Evolutionary conservation across 306 rosid genomes (phyloP).

Genomic region (Sindora glabra): DNA sequence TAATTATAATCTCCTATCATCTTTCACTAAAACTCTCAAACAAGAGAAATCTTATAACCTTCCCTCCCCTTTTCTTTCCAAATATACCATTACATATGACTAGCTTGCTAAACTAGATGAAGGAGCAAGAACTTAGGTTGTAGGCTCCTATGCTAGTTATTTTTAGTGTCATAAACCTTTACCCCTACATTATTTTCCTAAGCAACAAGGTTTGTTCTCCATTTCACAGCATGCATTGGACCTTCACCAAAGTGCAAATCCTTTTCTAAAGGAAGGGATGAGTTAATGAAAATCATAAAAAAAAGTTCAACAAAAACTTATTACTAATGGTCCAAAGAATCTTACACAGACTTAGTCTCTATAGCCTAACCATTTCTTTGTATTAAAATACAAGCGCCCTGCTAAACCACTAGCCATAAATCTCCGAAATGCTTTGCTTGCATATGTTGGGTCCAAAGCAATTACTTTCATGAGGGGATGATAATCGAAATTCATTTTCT

Average conservation of each 20-base stretch:
- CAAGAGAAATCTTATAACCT: too few relatives aligned
- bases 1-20: too few relatives aligned
- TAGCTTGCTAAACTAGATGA: constrained; percentile 84
- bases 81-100: too few relatives aligned
- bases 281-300: constrained; percentile 2
- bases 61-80: too few relatives aligned
- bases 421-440: constrained; percentile 59
- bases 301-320: not conserved
- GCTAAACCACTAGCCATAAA: constrained; percentile 81
- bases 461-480: constrained; percentile 85
- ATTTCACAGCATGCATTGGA: constrained; percentile 90
- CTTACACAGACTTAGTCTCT: constrained; percentile 57
- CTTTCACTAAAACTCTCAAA: too few relatives aligned
- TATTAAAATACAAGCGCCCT: constrained; percentile 61
- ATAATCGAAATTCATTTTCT: constrained; percentile 68
- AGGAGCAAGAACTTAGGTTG: constrained; percentile 79
- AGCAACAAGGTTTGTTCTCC: constrained; percentile 95
- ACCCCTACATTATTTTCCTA: constrained; percentile 98
- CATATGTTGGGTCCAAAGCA: constrained; percentile 69
- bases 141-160: constrained; percentile 83
- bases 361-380: constrained; percentile 75
- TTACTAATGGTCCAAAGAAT: not conserved
- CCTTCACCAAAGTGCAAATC: constrained; percentile 99
- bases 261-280: constrained; percentile 23
- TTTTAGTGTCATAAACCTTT: constrained; percentile 86